phyloP scores from a whole-genome alignment of 305 asterid genomes.

The Petunia hybrid region DNA sequence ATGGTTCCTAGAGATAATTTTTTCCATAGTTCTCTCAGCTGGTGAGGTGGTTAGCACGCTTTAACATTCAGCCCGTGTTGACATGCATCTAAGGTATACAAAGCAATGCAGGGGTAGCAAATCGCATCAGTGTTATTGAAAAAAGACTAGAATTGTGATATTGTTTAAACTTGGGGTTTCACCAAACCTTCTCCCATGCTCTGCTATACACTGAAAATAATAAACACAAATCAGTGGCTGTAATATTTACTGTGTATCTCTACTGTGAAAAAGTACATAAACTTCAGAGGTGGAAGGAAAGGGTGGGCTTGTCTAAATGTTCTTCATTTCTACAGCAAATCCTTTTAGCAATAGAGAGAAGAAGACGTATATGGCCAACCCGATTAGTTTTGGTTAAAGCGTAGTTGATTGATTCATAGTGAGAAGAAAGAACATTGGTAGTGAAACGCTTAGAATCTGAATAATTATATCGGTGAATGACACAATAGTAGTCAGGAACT shows the following conservation, averaged over 20 bases:
- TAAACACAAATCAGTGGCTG: background rate
- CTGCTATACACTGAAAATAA: background rate
- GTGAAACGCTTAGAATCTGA: background rate
- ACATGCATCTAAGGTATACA: background rate
- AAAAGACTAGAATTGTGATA: constrained; percentile 22
- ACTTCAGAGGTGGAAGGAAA: background rate
- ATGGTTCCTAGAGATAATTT: constrained; percentile 16
- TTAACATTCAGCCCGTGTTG: background rate
- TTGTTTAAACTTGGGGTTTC: constrained; percentile 18
- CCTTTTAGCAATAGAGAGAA: background rate
- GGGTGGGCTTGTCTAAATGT: background rate
- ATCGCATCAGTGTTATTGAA: background rate
- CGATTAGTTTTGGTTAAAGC: background rate
- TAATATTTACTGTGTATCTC: background rate
- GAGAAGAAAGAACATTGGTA: background rate
- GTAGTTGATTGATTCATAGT: background rate
- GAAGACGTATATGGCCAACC: background rate
- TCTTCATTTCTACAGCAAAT: background rate
- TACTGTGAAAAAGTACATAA: background rate
- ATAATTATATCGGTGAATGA: background rate
- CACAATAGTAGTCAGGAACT: background rate
- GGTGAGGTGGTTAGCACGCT: background rate
- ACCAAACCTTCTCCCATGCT: background rate
- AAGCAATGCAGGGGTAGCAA: background rate
- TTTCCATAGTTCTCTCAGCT: constrained; percentile 2